Percentiles rank a stretch among this genome's conserved stretches.
phyloP scores from a whole-genome alignment of 2,329 filamentous ascomycete species.

The Colletotrichum liaoningense region DNA sequence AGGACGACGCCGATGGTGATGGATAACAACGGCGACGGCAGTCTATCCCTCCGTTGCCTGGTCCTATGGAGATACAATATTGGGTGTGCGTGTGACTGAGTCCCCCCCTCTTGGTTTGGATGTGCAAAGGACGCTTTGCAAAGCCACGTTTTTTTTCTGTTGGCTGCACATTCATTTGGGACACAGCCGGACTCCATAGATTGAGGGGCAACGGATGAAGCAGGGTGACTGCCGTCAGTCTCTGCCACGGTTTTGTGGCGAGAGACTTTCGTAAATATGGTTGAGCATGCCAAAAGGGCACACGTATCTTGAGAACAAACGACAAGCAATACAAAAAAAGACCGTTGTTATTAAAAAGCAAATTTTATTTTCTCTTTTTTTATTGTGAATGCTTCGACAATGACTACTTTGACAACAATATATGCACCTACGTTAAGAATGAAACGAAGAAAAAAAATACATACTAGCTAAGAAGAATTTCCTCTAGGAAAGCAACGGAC shows the following conservation, averaged over 20 bases:
- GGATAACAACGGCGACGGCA: constrained; percentile 69
- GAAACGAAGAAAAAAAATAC: constrained; percentile 23
- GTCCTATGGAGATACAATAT: constrained; percentile 58
- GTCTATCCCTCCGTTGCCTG: constrained; percentile 76
- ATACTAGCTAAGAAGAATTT: constrained; percentile 22
- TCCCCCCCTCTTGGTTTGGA: neutral
- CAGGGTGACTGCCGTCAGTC: constrained; percentile 68
- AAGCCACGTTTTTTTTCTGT: constrained; percentile 10
- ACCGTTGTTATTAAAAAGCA: constrained; percentile 9
- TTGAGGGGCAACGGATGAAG: constrained; percentile 72
- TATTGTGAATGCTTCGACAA: neutral
- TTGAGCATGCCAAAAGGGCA: neutral
- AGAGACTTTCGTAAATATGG: constrained; percentile 38
- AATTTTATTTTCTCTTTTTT: neutral
- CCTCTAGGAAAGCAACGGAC: neutral
- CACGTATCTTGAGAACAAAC: constrained; percentile 2
- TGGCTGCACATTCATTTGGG: neutral
- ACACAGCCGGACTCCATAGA: constrained; percentile 51
- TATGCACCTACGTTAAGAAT: constrained; percentile 10
- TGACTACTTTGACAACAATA: neutral
- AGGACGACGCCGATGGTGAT: constrained; percentile 70
- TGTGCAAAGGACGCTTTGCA: constrained; percentile 19
- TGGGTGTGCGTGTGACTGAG: constrained; percentile 13
- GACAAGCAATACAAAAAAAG: constrained; percentile 7
- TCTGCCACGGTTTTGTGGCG: constrained; percentile 51